These are phyloP conservation scores for Zoysia pacifica DNA, from an alignment of 176 grass and related monocot species.

Conservation along the genomic window DNA sequence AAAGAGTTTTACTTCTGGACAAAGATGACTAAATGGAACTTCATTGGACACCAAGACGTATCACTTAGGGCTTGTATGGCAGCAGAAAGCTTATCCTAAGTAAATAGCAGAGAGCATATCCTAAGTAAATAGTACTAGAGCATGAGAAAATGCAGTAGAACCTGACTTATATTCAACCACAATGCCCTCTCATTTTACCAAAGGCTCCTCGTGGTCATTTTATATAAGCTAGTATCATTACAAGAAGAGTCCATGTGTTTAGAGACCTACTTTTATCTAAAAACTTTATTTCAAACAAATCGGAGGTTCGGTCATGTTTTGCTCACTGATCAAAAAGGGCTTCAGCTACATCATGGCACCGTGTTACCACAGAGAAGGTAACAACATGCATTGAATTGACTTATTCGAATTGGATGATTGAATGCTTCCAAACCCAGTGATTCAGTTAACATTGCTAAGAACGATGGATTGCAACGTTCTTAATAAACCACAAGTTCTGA, in stretches of 20 bases:
- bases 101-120: not conserved
- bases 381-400: not conserved
- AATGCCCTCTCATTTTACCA: not conserved
- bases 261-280: not conserved
- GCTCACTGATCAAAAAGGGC: not conserved
- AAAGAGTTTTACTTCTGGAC: not conserved
- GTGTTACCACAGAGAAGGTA: not conserved
- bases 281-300: not conserved
- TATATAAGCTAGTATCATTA: not conserved
- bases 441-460: conserved; percentile 28
- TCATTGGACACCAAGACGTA: not conserved
- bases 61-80: not conserved
- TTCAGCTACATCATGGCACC: not conserved
- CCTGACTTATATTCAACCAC: not conserved
- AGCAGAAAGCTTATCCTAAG: conserved; percentile 7
- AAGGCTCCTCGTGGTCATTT: conserved; percentile 8
- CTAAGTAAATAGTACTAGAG: not conserved
- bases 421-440: conserved; percentile 6
- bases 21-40: conserved; percentile 1
- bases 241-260: not conserved
- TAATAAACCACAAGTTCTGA: conserved; percentile 31
- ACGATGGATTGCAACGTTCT: not conserved
- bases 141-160: conserved; percentile 2
- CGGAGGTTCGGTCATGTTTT: not conserved
- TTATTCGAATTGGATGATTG: conserved; percentile 24